These are phyloP conservation scores for Hyaloscypha hepaticicola DNA, from an alignment of 495 filamentous ascomycete species.

Conservation along the genomic window DNA sequence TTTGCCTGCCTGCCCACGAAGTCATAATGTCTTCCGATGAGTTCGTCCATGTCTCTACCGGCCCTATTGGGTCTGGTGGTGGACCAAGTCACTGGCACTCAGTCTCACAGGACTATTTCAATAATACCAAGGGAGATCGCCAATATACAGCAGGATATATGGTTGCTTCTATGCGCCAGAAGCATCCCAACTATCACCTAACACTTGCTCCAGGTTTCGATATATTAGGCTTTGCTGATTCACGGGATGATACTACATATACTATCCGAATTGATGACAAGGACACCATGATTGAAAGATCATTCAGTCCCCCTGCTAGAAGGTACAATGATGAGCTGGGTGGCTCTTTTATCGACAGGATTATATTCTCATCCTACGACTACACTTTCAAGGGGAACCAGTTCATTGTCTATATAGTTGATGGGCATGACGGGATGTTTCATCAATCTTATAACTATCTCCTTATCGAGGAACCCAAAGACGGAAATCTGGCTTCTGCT, in stretches of 20 bases:
- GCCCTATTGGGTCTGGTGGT: not conserved
- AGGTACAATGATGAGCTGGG: slow-evolving; percentile 49
- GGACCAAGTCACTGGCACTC: not conserved
- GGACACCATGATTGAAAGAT: slow-evolving; percentile 40
- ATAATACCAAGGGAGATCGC: slow-evolving; percentile 44
- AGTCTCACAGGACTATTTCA: slow-evolving; percentile 19
- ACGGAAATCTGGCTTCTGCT: slow-evolving; percentile 6
- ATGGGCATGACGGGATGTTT: slow-evolving; percentile 48
- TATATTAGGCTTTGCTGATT: slow-evolving; percentile 50
- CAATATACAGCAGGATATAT: slow-evolving; percentile 54
- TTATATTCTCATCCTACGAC: slow-evolving; percentile 54
- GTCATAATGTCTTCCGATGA: slow-evolving; percentile 23
- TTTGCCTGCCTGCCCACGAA: not conserved
- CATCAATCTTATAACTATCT: slow-evolving; percentile 47
- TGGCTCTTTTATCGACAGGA: slow-evolving; percentile 35
- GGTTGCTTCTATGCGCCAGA: slow-evolving; percentile 43
- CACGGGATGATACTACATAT: slow-evolving; percentile 40
- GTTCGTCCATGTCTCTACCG: slow-evolving; percentile 29
- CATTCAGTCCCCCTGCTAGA: slow-evolving; percentile 49
- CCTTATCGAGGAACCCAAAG: slow-evolving; percentile 34
- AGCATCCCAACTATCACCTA: slow-evolving; percentile 52
- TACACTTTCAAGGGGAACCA: slow-evolving; percentile 49
- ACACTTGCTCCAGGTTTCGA: slow-evolving; percentile 42
- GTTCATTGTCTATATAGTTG: slow-evolving; percentile 53
- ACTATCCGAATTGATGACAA: slow-evolving; percentile 24